Percentiles rank a stretch among this genome's conserved stretches.
Conservation (phyloP, 306 rosid genomes). For the Senna tora region DNA sequence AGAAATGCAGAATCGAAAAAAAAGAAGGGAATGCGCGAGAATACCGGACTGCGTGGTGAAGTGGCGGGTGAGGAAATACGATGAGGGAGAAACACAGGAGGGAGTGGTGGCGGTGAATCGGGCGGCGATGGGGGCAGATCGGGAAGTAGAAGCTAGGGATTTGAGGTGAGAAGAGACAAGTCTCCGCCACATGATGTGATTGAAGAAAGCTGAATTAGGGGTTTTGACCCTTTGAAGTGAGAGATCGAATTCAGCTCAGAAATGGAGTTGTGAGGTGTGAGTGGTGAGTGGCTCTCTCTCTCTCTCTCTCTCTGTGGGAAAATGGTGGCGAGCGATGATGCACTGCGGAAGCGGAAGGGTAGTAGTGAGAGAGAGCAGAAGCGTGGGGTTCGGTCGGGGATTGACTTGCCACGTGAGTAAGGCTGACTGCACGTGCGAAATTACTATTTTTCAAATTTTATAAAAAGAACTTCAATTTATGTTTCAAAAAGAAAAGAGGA, state of each 20-base stretch:
- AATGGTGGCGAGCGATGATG: conserved; percentile 2
- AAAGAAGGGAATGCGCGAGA: not conserved
- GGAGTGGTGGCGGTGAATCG: conserved; percentile 36
- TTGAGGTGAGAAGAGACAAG: conserved; percentile 69
- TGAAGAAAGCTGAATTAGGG: not conserved
- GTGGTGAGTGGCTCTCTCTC: too few species aligned
- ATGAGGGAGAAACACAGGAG: conserved; percentile 26
- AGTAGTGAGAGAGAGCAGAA: not conserved
- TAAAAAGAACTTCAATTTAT: too few species aligned
- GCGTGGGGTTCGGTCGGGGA: not conserved
- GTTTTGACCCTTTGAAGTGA: not conserved
- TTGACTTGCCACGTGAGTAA: conserved; percentile 3
- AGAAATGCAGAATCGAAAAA: not conserved
- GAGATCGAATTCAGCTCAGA: not conserved
- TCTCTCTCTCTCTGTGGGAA: too few species aligned
- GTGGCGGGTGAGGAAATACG: conserved; percentile 24
- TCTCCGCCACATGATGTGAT: conserved; percentile 80
- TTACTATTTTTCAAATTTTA: too few species aligned
- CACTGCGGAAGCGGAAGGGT: not conserved
- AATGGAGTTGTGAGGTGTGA: not conserved
- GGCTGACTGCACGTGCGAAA: not conserved
- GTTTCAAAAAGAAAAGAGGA: too few species aligned
- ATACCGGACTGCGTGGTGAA: conserved; percentile 56
- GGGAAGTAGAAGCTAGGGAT: conserved; percentile 53
- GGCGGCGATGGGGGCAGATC: conserved; percentile 42